Percentiles rank a stretch among this genome's conserved stretches.
phyloP scores from a whole-genome alignment of 371 early-diverging fungal species.

The Apophysomyces trapeziformis region DNA sequence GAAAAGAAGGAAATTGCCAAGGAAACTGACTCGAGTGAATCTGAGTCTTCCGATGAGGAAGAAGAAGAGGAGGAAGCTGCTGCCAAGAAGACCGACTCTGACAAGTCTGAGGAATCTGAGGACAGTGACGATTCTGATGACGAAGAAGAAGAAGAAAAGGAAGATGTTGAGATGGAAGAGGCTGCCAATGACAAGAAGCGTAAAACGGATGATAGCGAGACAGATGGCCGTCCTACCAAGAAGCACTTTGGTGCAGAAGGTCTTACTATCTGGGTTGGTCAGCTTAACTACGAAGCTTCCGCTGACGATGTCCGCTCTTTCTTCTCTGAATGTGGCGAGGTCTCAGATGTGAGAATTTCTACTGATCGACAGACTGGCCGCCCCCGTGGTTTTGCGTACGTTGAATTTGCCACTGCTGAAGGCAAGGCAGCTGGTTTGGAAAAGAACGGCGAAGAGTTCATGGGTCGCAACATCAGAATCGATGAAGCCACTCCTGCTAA shows the following conservation, averaged over 20 bases:
- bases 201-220: slow-evolving; percentile 42
- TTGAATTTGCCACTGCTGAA: slow-evolving; percentile 64
- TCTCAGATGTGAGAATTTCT: slow-evolving; percentile 69
- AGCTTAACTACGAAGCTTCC: slow-evolving; percentile 69
- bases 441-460: slow-evolving; percentile 69
- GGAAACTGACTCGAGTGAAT: slow-evolving; percentile 20
- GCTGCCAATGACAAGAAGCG: slow-evolving; percentile 39
- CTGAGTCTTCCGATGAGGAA: neutral
- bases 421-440: slow-evolving; percentile 66
- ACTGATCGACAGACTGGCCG: slow-evolving; percentile 64
- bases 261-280: slow-evolving; percentile 70
- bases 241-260: slow-evolving; percentile 58
- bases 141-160: slow-evolving; percentile 25
- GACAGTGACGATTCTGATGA: slow-evolving; percentile 19
- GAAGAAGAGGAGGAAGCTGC: neutral
- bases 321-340: slow-evolving; percentile 69
- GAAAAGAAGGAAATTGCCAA: slow-evolving; percentile 7
- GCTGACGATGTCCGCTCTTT: slow-evolving; percentile 61
- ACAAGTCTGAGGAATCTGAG: slow-evolving; percentile 21
- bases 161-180: slow-evolving; percentile 17
- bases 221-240: slow-evolving; percentile 38
- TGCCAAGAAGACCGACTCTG: neutral
- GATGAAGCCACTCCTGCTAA: slow-evolving; percentile 47
- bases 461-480: slow-evolving; percentile 69
- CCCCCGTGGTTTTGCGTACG: slow-evolving; percentile 76